These are phyloP conservation scores for Amesomyces nigricolor DNA, from an alignment of 2,329 filamentous ascomycete genomes.

Conservation along the genomic window DNA sequence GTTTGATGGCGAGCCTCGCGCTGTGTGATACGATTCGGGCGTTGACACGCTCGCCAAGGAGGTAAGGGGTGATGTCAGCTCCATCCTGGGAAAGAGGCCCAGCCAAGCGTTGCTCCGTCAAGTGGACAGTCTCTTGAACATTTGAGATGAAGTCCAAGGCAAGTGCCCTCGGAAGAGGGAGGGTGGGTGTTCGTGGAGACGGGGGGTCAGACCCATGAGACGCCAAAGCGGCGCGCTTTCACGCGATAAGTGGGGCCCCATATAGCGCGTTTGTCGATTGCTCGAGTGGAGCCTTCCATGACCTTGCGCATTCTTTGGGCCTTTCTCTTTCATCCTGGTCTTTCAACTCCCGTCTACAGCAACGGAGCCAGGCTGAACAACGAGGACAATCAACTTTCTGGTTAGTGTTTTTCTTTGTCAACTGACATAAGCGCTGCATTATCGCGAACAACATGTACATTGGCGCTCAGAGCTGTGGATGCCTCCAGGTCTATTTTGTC, in stretches of 20 bases:
- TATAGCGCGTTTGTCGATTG: not conserved
- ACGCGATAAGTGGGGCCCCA: constrained; percentile 13
- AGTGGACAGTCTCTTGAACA: not conserved
- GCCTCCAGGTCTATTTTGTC: too few species aligned
- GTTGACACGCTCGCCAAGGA: constrained; percentile 21
- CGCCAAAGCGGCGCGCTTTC: constrained; percentile 12
- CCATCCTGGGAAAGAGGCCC: constrained; percentile 8
- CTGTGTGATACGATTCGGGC: constrained; percentile 22
- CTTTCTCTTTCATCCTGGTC: too few species aligned
- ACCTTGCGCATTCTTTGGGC: too few species aligned
- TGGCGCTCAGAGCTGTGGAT: too few species aligned
- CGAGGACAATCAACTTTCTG: too few species aligned
- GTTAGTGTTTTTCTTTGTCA: too few species aligned
- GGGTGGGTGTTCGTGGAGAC: not conserved
- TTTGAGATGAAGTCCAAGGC: not conserved
- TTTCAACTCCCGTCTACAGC: too few species aligned
- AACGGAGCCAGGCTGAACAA: too few species aligned
- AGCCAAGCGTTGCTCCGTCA: not conserved
- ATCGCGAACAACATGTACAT: too few species aligned
- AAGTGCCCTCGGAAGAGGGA: not conserved
- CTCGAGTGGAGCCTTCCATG: not conserved
- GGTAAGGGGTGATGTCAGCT: constrained; percentile 22
- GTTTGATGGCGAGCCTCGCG: constrained; percentile 14
- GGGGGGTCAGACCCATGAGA: not conserved
- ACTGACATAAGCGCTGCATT: too few species aligned